phyloP scores from a whole-genome alignment of 441 rosid genomes.

The Dalechampia spathulata region DNA sequence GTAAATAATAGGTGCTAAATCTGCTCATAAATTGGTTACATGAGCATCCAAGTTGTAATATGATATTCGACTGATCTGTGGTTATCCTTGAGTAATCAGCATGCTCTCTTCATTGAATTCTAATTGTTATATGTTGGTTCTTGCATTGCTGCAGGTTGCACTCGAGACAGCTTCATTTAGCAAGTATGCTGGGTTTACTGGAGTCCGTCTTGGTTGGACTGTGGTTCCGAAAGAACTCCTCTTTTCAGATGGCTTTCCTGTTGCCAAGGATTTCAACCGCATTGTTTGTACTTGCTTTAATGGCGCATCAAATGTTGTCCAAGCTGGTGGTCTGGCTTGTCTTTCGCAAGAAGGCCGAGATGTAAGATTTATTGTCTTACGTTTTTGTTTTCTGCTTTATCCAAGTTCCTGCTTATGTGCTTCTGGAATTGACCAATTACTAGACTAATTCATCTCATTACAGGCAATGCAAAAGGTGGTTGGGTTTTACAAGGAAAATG shows the following conservation, averaged over 20 bases:
- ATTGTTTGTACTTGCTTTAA: constrained; percentile 86
- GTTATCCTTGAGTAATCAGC: background rate
- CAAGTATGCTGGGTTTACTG: constrained; percentile 97
- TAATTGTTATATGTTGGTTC: background rate
- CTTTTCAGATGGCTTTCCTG: constrained; percentile 88
- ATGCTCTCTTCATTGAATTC: background rate
- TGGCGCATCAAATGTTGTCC: constrained; percentile 86
- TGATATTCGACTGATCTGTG: too few relatives aligned
- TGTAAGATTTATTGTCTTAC: constrained; percentile 29
- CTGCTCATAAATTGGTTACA: too few relatives aligned
- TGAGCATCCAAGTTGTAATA: too few relatives aligned
- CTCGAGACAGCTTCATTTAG: constrained; percentile 93
- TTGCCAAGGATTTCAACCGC: constrained; percentile 87
- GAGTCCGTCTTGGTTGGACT: constrained; percentile 98
- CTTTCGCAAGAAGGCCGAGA: constrained; percentile 81
- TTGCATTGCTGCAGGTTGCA: constrained; percentile 54
- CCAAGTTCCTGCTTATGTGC: background rate
- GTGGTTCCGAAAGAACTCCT: constrained; percentile 80
- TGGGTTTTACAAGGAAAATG: constrained; percentile 90
- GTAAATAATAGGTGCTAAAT: too few relatives aligned
- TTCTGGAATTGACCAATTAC: too few relatives aligned
- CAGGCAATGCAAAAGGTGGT: constrained; percentile 86
- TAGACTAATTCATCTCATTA: constrained; percentile 12
- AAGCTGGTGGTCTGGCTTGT: constrained; percentile 97
- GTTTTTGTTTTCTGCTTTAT: background rate